Conservation (phyloP, 2,329 filamentous ascomycete genomes). For the Rhexocercosporidium sp. region DNA sequence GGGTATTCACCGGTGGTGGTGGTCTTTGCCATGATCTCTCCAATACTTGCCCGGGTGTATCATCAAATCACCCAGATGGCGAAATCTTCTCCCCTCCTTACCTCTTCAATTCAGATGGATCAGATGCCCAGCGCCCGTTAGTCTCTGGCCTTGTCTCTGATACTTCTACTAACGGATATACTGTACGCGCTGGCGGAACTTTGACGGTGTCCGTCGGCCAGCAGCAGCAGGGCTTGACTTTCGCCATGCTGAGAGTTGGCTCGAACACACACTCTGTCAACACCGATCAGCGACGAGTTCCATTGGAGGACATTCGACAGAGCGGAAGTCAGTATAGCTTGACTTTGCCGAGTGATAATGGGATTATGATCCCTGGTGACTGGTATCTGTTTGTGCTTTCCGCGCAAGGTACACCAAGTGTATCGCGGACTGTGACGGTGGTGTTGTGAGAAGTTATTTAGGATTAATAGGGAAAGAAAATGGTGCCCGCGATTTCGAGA, state of each 20-base stretch:
- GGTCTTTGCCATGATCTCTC: background rate
- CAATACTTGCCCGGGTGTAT: background rate
- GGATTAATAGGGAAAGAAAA: too few relatives aligned
- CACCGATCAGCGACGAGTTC: constrained; percentile 2
- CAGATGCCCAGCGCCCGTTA: background rate
- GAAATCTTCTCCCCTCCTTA: constrained; percentile 7
- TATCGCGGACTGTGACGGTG: background rate
- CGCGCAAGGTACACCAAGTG: background rate
- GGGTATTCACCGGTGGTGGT: background rate
- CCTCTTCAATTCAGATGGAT: background rate
- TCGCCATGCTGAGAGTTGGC: constrained; percentile 7
- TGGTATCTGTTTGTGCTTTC: constrained; percentile 1
- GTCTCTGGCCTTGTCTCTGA: background rate
- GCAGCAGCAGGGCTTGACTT: background rate
- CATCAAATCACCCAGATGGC: background rate
- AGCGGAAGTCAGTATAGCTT: background rate
- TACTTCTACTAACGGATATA: background rate
- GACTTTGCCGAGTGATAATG: background rate
- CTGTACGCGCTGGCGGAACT: background rate
- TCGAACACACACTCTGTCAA: constrained; percentile 6
- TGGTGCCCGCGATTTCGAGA: too few relatives aligned
- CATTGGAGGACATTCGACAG: background rate
- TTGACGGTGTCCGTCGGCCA: background rate
- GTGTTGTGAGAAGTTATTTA: background rate
- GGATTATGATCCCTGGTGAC: background rate